A percentile compares a stretch with the other conserved stretches of the same genome.
Evolutionary conservation across 2,329 filamentous ascomycete species (phyloP).

Genomic region (Shiraia sp.): DNA sequence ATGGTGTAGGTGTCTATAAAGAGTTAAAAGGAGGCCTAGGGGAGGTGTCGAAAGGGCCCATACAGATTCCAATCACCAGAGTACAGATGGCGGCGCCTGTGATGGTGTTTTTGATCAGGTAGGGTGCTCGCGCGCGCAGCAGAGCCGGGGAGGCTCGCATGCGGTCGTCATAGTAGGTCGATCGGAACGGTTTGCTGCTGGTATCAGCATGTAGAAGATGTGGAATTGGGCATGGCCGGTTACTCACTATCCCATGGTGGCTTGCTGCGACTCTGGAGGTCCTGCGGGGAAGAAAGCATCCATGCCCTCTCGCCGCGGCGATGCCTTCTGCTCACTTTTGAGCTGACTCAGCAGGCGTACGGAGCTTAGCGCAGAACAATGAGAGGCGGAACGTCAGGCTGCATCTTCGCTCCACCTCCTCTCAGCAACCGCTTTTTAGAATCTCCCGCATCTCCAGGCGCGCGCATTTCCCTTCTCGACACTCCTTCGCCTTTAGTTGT

Average conservation of each 20-base stretch:
- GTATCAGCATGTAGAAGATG: conserved; percentile 11
- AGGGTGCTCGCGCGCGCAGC: conserved; percentile 88
- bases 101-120: conserved; percentile 84
- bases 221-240: neutral
- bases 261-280: conserved; percentile 18
- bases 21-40: conserved; percentile 12
- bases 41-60: neutral
- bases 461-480: conserved; percentile 26
- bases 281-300: conserved; percentile 22
- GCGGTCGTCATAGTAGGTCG: conserved; percentile 89
- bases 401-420: conserved; percentile 10
- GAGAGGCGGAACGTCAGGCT: neutral
- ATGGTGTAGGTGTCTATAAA: conserved; percentile 70
- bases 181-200: conserved; percentile 55
- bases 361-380: too few species aligned
- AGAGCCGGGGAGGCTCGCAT: conserved; percentile 86
- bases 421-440: conserved; percentile 17
- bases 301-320: conserved; percentile 22
- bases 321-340: conserved; percentile 19
- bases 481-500: conserved; percentile 25
- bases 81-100: conserved; percentile 76
- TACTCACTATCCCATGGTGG: conserved; percentile 44
- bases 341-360: conserved; percentile 4
- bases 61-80: conserved; percentile 87
- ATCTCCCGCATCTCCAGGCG: conserved; percentile 16